Evolutionary conservation across 345 rosid genomes (phyloP), one percentile per base, ranked within the genome.

Genomic region (Cardamine resedifolia): DNA sequence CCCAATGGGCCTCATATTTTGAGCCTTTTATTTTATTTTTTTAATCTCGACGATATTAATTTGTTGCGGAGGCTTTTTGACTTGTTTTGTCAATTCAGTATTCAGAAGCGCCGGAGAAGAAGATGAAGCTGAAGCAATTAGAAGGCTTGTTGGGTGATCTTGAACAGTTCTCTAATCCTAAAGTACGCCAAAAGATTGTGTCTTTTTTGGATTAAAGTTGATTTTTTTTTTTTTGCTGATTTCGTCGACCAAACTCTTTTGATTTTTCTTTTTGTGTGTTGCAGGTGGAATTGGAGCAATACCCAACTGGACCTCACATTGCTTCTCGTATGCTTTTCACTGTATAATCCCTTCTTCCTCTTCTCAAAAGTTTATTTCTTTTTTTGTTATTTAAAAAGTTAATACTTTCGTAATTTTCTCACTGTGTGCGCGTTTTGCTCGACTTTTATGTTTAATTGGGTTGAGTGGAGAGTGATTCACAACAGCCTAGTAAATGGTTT

Each of bases 261-360:
- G 41, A 11, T 44, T 53, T 2, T 50, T 2, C 31, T 53, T 1
- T 21, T 4, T 43, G 31, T 27, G 24, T 43, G 49, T 24, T 55
- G 85, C 84, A 90, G 95, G 82, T 88, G 50, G 99, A 95, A 77
- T 82, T 95, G 50, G 99, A 95, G 70, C 99, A 95, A 81, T 95
- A 95, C 71, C 96, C 97, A 43, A 95, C 96, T 64, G 93, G 97
- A 64, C 86, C 96, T 53, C 96, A 95, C 83, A 91, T 95, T 75
- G 97, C 97, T 76, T 88, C 97, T 83, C 96, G 97, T 71, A 83
- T 95, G 87, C 89, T 95, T 24, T 91, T 76, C 85, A 91, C 89
- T 39, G 97, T 93, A 83, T 48, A 23, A 41, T 6, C 24, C 34
- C 9, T 28, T 66, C 21, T 27, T 27, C 18, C 26, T 67, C 30